phyloP scores from a whole-genome alignment of 176 grass and related monocot species.

The Rhipidocladum racemiflorum region DNA sequence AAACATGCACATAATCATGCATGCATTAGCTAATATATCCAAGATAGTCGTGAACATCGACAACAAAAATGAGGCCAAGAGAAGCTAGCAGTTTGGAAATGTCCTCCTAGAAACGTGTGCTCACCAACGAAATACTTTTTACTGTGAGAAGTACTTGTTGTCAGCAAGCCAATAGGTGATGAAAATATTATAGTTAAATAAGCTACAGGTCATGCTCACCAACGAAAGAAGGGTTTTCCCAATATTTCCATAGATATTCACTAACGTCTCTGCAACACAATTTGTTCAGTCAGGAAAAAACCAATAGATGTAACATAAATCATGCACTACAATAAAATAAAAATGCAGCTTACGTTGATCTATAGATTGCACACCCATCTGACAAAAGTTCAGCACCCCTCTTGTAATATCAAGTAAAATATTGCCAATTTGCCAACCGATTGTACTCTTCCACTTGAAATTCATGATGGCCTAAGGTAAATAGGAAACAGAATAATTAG shows the following conservation, averaged over 20 bases:
- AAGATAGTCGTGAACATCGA: no score
- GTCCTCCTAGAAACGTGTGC: no score
- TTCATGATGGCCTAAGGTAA: no score
- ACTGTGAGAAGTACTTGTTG: background rate
- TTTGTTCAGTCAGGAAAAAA: constrained; percentile 28
- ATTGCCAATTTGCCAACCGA: no score
- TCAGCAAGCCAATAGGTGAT: background rate
- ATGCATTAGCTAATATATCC: no score
- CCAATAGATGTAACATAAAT: background rate
- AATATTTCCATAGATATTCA: constrained; percentile 97
- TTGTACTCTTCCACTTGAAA: no score
- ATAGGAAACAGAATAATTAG: no score
- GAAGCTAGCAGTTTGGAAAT: no score
- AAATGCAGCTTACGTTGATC: constrained; percentile 67
- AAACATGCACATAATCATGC: no score
- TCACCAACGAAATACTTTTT: background rate
- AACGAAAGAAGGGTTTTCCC: constrained; percentile 94
- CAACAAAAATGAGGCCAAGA: no score
- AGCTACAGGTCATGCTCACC: constrained; percentile 46
- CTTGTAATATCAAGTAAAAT: no score
- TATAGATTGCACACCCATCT: constrained; percentile 92
- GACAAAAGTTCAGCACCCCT: no score
- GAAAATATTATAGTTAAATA: background rate
- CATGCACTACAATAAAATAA: background rate
- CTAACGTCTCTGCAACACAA: constrained; percentile 62